phyloP scores from a whole-genome alignment of 768 basidiomycete species.

The Sarcodon aspratus region DNA sequence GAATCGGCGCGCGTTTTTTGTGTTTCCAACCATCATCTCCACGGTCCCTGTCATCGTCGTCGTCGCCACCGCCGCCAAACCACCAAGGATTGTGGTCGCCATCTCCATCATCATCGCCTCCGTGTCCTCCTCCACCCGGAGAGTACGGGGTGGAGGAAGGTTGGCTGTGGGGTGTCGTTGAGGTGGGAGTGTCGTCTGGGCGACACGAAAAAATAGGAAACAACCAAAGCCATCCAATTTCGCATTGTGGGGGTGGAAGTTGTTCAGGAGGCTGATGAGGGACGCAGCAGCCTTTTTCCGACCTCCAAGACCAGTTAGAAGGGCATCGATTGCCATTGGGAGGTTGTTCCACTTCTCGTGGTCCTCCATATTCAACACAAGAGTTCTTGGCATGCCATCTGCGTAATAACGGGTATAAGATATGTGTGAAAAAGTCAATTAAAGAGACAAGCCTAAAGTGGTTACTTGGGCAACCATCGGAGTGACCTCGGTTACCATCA shows the following conservation, averaged over 20 bases:
- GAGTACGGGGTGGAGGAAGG: slow-evolving; percentile 18
- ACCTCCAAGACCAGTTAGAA: slow-evolving; percentile 37
- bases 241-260: slow-evolving; percentile 32
- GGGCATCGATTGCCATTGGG: slow-evolving; percentile 37
- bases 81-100: background rate
- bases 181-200: background rate
- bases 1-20: slow-evolving; percentile 8
- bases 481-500: background rate
- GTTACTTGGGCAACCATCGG: slow-evolving; percentile 2
- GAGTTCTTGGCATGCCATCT: slow-evolving; percentile 23
- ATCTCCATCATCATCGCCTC: background rate
- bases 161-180: slow-evolving; percentile 20
- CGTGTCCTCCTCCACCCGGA: background rate
- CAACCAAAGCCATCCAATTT: slow-evolving; percentile 33
- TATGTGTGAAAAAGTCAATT: background rate
- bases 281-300: slow-evolving; percentile 37
- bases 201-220: slow-evolving; percentile 2
- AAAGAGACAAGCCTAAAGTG: slow-evolving; percentile 21
- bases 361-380: slow-evolving; percentile 34
- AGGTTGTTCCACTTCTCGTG: slow-evolving; percentile 30
- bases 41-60: background rate
- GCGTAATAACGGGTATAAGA: background rate
- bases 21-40: slow-evolving; percentile 4
- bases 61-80: background rate
- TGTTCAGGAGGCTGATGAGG: slow-evolving; percentile 29